Conservation (phyloP, 805 yeast species). For the Candida wancherniae region DNA sequence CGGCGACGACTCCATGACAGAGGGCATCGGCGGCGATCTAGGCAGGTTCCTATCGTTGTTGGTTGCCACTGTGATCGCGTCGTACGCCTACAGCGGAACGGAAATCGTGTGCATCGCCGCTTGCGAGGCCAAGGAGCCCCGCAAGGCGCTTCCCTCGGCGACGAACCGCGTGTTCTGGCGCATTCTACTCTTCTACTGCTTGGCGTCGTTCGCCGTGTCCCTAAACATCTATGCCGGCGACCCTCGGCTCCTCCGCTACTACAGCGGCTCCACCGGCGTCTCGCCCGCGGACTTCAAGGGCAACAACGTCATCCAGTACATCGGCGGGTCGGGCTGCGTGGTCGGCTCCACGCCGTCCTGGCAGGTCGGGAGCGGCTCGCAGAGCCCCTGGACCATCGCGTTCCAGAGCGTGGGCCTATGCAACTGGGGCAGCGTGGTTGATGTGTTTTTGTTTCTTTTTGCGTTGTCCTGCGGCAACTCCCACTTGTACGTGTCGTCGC, state of each 20-base stretch:
- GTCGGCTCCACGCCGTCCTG: conserved; percentile 22
- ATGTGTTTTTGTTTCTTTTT: conserved; percentile 44
- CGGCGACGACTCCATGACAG: conserved; percentile 44
- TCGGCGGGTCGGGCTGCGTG: conserved; percentile 34
- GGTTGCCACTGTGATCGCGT: conserved; percentile 58
- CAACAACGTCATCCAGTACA: conserved; percentile 28
- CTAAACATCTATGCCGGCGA: conserved; percentile 74
- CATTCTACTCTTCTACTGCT: conserved; percentile 57
- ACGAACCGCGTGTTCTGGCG: conserved; percentile 72
- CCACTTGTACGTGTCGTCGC: conserved; percentile 39
- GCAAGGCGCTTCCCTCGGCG: conserved; percentile 72
- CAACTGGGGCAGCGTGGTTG: conserved; percentile 33
- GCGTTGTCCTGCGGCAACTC: conserved; percentile 44
- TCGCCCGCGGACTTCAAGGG: conserved; percentile 15
- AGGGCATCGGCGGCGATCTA: conserved; percentile 55
- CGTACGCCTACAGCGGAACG: conserved; percentile 77
- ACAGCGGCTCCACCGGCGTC: conserved; percentile 32
- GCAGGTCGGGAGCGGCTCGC: conserved; percentile 37
- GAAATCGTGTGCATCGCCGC: conserved; percentile 82
- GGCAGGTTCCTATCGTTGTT: conserved; percentile 61
- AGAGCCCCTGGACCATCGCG: conserved; percentile 44
- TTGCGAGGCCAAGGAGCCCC: conserved; percentile 79
- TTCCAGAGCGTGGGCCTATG: conserved; percentile 37
- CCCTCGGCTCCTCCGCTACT: conserved; percentile 61
- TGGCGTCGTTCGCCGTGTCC: conserved; percentile 66